Evolutionary conservation across 805 yeast species (phyloP).

Genomic region (Monosporozyma siamensis): DNA sequence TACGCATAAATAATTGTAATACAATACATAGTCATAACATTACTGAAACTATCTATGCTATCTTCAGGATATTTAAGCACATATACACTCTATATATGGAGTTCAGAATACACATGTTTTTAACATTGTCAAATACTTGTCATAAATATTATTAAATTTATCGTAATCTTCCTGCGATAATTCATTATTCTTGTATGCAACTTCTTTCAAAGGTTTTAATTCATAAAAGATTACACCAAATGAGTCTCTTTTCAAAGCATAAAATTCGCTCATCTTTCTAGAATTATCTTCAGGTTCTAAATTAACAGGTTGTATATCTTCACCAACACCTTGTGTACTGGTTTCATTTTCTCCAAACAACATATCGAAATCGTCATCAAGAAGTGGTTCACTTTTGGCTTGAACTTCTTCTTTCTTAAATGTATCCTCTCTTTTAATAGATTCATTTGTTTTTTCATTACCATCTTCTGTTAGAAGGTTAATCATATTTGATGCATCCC

Average conservation of each 20-base stretch:
- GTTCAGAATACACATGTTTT: conserved; percentile 19
- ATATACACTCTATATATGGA: too few relatives aligned
- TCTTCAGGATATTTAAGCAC: too few relatives aligned
- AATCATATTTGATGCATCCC: conserved; percentile 18
- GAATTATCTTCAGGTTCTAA: conserved; percentile 5
- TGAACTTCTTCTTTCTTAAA: conserved; percentile 9
- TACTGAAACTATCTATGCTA: too few relatives aligned
- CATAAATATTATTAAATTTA: conserved; percentile 12
- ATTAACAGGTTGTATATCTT: conserved; percentile 7
- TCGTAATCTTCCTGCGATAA: conserved; percentile 15
- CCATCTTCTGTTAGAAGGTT: conserved; percentile 14
- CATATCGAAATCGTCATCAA: conserved; percentile 31
- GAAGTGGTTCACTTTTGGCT: conserved; percentile 9
- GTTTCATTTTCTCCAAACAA: conserved; percentile 29
- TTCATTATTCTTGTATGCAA: conserved; percentile 10
- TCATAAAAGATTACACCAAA: conserved; percentile 23
- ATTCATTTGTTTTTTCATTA: conserved; percentile 1
- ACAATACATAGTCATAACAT: background rate
- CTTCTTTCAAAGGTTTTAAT: conserved; percentile 11
- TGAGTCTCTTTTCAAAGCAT: conserved; percentile 14
- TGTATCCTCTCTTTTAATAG: conserved; percentile 5
- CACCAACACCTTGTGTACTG: conserved; percentile 22
- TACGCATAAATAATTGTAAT: background rate
- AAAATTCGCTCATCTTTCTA: conserved; percentile 5
- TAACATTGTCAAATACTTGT: conserved; percentile 17